phyloP scores from a whole-genome alignment of 768 basidiomycete genomes.

The Suillus subaureus region DNA sequence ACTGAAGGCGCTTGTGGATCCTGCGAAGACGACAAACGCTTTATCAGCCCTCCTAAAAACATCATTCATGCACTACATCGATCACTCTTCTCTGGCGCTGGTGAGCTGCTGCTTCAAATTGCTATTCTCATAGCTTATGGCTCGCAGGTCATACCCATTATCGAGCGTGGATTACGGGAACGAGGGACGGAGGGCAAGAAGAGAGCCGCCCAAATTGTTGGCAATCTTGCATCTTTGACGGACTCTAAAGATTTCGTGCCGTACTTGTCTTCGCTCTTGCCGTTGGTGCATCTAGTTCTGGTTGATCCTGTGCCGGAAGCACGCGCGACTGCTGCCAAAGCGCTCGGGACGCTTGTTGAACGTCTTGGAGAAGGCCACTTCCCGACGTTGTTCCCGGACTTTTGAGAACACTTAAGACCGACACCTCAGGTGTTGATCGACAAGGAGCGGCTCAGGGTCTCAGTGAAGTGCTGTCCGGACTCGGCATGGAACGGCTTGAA shows the following conservation, averaged over 20 bases:
- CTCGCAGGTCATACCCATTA: constrained; percentile 84
- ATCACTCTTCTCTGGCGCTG: constrained; percentile 92
- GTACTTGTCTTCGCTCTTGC: constrained; percentile 86
- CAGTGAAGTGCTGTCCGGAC: constrained; percentile 90
- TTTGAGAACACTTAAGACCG: constrained; percentile 84
- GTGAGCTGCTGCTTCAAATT: constrained; percentile 43
- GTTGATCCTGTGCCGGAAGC: constrained; percentile 98
- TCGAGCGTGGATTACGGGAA: constrained; percentile 91
- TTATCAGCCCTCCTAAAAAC: constrained; percentile 87
- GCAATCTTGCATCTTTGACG: constrained; percentile 91
- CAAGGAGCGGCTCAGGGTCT: constrained; percentile 98
- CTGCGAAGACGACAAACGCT: constrained; percentile 85
- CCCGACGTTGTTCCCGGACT: constrained; percentile 91
- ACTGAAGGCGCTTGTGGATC: constrained; percentile 95
- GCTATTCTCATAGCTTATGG: constrained; percentile 6
- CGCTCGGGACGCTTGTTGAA: constrained; percentile 94
- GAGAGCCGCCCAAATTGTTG: constrained; percentile 95
- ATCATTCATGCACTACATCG: constrained; percentile 97
- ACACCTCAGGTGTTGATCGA: constrained; percentile 93
- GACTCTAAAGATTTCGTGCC: constrained; percentile 93
- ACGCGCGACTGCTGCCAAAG: constrained; percentile 95
- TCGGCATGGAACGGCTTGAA: constrained; percentile 98
- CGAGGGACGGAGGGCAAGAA: constrained; percentile 93
- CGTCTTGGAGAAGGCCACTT: constrained; percentile 93
- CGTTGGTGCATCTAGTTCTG: constrained; percentile 88